Percentiles rank a stretch among this genome's conserved stretches.
These are phyloP conservation scores for Mimosa pudica DNA, from an alignment of 306 rosid genomes.

Conservation along the genomic window DNA sequence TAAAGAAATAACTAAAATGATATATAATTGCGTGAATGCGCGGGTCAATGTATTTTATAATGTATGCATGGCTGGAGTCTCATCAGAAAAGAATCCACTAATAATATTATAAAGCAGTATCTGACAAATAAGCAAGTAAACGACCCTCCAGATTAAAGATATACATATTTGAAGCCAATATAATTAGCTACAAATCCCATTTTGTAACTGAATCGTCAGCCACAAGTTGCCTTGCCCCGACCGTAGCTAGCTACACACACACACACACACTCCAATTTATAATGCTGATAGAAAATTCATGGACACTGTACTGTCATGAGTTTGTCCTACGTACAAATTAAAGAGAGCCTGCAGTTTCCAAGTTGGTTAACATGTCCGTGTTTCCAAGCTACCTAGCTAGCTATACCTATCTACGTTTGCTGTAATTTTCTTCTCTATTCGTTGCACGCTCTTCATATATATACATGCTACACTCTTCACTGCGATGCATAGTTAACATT, in stretches of 20 bases:
- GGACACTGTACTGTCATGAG: conserved; percentile 8
- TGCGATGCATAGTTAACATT: neutral
- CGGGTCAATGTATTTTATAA: conserved; percentile 25
- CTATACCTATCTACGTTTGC: neutral
- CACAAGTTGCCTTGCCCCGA: neutral
- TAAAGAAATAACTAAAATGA: neutral
- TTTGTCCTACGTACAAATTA: neutral
- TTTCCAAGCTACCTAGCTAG: neutral
- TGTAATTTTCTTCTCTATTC: conserved; percentile 8
- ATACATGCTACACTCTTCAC: neutral
- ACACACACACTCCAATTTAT: neutral
- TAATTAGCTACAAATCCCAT: neutral
- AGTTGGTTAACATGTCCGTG: neutral
- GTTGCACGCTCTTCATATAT: neutral
- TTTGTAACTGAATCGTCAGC: neutral
- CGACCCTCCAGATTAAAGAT: neutral
- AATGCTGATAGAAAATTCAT: neutral
- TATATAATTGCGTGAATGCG: conserved; percentile 28
- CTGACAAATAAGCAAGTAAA: conserved; percentile 17
- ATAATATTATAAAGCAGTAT: conserved; percentile 8
- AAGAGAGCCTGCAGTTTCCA: neutral
- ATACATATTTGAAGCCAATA: neutral
- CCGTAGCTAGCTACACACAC: neutral
- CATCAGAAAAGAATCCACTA: neutral
- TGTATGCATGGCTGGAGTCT: neutral